Conservation (phyloP, 257 asterid genomes). For the Ehretia macrophylla region DNA sequence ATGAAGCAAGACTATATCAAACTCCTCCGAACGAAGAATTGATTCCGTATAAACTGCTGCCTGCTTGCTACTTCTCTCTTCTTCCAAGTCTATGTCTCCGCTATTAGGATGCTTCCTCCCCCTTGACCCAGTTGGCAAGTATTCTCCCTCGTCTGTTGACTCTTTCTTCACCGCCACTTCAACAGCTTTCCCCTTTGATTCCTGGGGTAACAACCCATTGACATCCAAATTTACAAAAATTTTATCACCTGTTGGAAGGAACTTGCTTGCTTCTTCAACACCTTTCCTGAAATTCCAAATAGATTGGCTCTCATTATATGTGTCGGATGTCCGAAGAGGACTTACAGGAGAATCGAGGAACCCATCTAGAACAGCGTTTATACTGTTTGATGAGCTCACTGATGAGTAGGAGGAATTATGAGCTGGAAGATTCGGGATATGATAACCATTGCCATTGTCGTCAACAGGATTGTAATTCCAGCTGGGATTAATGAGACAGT, state of each 20-base stretch:
- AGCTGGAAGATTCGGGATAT: not conserved
- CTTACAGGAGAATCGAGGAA: conserved; percentile 19
- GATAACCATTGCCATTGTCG: not conserved
- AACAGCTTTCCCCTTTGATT: conserved; percentile 1
- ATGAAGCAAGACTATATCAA: conserved; percentile 22
- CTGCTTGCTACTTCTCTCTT: conserved; percentile 19
- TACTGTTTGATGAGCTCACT: conserved; percentile 13
- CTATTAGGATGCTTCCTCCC: conserved; percentile 13
- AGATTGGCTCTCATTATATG: conserved; percentile 17
- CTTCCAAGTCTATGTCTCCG: conserved; percentile 6
- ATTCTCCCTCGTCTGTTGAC: conserved; percentile 1
- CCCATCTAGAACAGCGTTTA: conserved; percentile 5
- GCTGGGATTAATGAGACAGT: not conserved
- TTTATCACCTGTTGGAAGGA: conserved; percentile 20
- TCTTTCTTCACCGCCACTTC: not conserved
- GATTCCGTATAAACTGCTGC: conserved; percentile 19
- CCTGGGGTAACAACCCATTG: conserved; percentile 7
- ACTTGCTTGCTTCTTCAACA: conserved; percentile 32
- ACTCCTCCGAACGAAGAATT: conserved; percentile 17
- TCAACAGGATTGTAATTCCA: conserved; percentile 1
- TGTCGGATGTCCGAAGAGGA: conserved; percentile 13
- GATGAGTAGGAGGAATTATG: conserved; percentile 8
- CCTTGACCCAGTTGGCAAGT: not conserved
- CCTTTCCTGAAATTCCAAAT: conserved; percentile 35
- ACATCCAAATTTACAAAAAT: conserved; percentile 5